Conservation (phyloP, 331 rosid genomes). For the Prunus yedoensis region DNA sequence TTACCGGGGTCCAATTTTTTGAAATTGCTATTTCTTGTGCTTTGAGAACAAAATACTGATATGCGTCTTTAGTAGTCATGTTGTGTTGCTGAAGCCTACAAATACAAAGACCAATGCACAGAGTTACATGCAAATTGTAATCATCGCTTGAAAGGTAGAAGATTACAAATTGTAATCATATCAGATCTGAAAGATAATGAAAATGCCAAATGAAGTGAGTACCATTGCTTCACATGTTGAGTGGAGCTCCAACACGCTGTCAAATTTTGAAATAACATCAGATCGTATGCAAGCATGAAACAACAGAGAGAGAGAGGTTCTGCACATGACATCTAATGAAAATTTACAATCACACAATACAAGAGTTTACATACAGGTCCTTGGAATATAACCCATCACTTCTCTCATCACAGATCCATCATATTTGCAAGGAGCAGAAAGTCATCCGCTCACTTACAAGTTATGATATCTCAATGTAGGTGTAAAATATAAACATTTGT, state of each 20-base stretch:
- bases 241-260: constrained; percentile 87
- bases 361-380: no score
- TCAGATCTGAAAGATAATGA: constrained; percentile 10
- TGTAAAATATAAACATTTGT: background rate
- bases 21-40: constrained; percentile 88
- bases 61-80: constrained; percentile 76
- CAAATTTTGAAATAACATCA: constrained; percentile 31
- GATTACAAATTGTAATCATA: background rate
- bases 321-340: background rate
- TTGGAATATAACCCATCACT: no score
- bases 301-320: background rate
- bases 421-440: background rate
- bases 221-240: constrained; percentile 81
- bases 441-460: background rate
- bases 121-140: constrained; percentile 1
- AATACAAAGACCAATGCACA: constrained; percentile 25
- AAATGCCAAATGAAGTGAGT: constrained; percentile 24
- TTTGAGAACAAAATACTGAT: constrained; percentile 80
- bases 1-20: constrained; percentile 83
- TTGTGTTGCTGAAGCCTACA: constrained; percentile 75
- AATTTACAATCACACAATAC: no score
- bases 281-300: background rate
- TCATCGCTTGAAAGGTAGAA: background rate
- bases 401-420: no score
- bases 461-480: background rate